Conservation (phyloP, 2,329 filamentous ascomycete genomes). For the Pseudonectria buxi region DNA sequence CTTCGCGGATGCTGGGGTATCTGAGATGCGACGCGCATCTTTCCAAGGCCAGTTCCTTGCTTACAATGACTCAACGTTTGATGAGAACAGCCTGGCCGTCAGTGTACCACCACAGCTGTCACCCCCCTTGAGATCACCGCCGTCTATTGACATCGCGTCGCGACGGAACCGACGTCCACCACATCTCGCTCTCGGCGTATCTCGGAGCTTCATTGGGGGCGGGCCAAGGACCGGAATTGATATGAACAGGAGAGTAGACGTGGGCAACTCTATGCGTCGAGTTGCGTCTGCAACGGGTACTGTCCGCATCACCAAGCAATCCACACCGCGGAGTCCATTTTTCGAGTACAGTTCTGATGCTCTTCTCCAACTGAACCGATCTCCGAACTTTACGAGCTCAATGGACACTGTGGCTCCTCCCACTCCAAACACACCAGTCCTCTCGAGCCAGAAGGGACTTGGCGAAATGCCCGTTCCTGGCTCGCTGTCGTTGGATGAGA, state of each 20-base stretch:
- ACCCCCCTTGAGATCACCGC: slow-evolving; percentile 43
- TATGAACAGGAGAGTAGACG: slow-evolving; percentile 37
- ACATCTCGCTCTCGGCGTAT: slow-evolving; percentile 39
- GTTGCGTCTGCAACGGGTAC: slow-evolving; percentile 45
- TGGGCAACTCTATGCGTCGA: slow-evolving; percentile 44
- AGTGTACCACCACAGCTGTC: slow-evolving; percentile 11
- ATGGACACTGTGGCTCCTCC: slow-evolving; percentile 39
- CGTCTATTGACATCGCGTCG: slow-evolving; percentile 47
- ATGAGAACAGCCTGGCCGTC: slow-evolving; percentile 10
- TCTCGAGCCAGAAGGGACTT: slow-evolving; percentile 30
- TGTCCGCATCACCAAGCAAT: slow-evolving; percentile 27
- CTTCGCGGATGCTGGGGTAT: slow-evolving; percentile 7
- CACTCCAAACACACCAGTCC: slow-evolving; percentile 42
- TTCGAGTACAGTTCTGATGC: slow-evolving; percentile 41
- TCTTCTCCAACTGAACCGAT: slow-evolving; percentile 36
- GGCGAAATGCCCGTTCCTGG: slow-evolving; percentile 35
- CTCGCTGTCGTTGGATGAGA: slow-evolving; percentile 24
- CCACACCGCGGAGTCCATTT: slow-evolving; percentile 30
- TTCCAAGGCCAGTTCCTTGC: slow-evolving; percentile 13
- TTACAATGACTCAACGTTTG: slow-evolving; percentile 11
- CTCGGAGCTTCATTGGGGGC: slow-evolving; percentile 36
- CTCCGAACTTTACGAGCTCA: slow-evolving; percentile 34
- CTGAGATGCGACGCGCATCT: slow-evolving; percentile 12
- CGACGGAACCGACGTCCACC: slow-evolving; percentile 41
- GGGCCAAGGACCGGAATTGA: slow-evolving; percentile 44